A percentile compares a stretch with the other conserved stretches of the same genome.
phyloP scores from a whole-genome alignment of 2,329 filamentous ascomycete species.

The Alternaria arborescens region DNA sequence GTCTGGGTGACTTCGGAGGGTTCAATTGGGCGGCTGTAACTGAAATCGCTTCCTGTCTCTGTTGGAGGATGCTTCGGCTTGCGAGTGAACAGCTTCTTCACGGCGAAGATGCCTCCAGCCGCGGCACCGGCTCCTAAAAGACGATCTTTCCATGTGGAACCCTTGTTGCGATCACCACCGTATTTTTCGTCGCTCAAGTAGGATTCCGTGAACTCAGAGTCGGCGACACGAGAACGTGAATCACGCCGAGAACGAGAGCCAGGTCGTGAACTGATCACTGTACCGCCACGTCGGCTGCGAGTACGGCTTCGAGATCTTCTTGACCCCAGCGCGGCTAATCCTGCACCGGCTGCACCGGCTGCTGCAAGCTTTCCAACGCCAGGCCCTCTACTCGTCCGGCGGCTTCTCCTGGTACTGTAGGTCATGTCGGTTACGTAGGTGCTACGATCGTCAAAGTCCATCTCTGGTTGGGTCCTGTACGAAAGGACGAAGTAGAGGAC shows the following conservation, averaged over 20 bases:
- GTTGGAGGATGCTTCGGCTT: conserved; percentile 54
- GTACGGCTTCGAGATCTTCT: conserved; percentile 53
- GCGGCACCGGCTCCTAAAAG: conserved; percentile 57
- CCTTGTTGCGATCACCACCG: conserved; percentile 37
- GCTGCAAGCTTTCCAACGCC: conserved; percentile 60
- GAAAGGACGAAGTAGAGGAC: conserved; percentile 81
- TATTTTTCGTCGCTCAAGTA: conserved; percentile 56
- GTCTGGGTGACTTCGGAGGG: conserved; percentile 58
- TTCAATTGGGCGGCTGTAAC: conserved; percentile 62
- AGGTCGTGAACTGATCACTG: conserved; percentile 47
- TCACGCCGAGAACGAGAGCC: conserved; percentile 41
- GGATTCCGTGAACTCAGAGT: conserved; percentile 43
- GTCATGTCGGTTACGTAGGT: conserved; percentile 66
- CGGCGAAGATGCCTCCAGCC: conserved; percentile 51
- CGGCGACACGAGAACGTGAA: conserved; percentile 40
- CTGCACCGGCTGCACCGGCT: conserved; percentile 66
- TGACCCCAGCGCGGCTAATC: conserved; percentile 61
- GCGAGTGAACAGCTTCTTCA: conserved; percentile 66
- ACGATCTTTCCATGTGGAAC: conserved; percentile 56
- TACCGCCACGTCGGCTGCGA: conserved; percentile 37
- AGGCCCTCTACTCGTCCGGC: conserved; percentile 41
- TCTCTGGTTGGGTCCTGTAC: conserved; percentile 69
- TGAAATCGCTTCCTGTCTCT: conserved; percentile 62
- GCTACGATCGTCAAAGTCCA: conserved; percentile 64
- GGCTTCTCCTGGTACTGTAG: conserved; percentile 47